Conservation (phyloP, 768 basidiomycete genomes). For the Panaeolus papilionaceus region DNA sequence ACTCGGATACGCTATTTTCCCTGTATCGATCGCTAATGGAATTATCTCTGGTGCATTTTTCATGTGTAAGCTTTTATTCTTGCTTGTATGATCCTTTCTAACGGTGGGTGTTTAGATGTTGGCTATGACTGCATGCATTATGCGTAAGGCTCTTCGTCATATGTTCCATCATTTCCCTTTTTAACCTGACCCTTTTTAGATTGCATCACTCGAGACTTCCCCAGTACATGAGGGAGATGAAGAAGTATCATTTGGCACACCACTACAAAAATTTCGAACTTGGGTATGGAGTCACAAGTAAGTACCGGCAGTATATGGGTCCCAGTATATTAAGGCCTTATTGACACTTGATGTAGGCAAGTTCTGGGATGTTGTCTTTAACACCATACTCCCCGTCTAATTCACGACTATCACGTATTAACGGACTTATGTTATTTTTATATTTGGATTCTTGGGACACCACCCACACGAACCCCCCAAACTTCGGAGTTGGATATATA, state of each 20-base stretch:
- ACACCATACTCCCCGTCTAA: conserved; percentile 76
- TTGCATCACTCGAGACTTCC: conserved; percentile 90
- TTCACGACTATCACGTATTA: conserved; percentile 3
- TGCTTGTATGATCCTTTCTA: conserved; percentile 5
- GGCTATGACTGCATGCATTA: conserved; percentile 94
- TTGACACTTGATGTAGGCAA: conserved; percentile 58
- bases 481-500: background rate
- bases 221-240: conserved; percentile 88
- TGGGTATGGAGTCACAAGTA: conserved; percentile 95
- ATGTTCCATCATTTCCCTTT: conserved; percentile 12
- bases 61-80: conserved; percentile 60
- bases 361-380: conserved; percentile 94
- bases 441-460: background rate
- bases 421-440: conserved; percentile 9
- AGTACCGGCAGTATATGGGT: conserved; percentile 28
- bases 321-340: background rate
- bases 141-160: conserved; percentile 56
- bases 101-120: conserved; percentile 55
- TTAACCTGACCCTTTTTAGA: conserved; percentile 35
- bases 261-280: conserved; percentile 99
- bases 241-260: conserved; percentile 97
- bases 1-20: conserved; percentile 85
- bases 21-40: conserved; percentile 85
- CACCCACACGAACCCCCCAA: background rate
- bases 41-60: conserved; percentile 85